Percentiles rank a stretch among this genome's conserved stretches.
These are phyloP conservation scores for Phytopythium litorale DNA, from an alignment of 352 stramenopile genomes.

Conservation along the genomic window DNA sequence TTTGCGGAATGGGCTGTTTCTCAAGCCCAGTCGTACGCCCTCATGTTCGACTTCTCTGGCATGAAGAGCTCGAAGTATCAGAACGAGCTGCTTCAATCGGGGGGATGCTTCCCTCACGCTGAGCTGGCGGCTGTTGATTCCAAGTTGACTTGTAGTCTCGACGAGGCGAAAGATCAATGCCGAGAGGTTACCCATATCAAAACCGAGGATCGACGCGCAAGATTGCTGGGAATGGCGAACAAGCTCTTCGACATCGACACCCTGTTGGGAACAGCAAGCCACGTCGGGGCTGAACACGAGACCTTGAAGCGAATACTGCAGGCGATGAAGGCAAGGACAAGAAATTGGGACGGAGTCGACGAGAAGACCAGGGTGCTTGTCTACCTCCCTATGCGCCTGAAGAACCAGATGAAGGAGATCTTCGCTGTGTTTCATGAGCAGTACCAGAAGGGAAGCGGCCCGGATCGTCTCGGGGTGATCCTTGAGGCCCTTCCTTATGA, in stretches of 20 bases:
- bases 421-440: slow-evolving; percentile 13
- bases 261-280: slow-evolving; percentile 12
- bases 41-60: neutral
- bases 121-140: slow-evolving; percentile 20
- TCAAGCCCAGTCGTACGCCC: neutral
- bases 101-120: neutral
- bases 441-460: neutral
- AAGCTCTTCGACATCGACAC: slow-evolving; percentile 34
- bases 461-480: neutral
- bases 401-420: slow-evolving; percentile 23
- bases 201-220: slow-evolving; percentile 18
- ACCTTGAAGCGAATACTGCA: slow-evolving; percentile 4
- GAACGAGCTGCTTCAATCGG: neutral
- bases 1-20: slow-evolving; percentile 9
- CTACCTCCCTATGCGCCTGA: slow-evolving; percentile 19
- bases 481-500: neutral
- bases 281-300: neutral
- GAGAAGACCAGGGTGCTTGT: slow-evolving; percentile 9
- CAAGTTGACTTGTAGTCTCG: slow-evolving; percentile 18
- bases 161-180: slow-evolving; percentile 10
- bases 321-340: slow-evolving; percentile 9
- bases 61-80: neutral
- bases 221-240: slow-evolving; percentile 11
- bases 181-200: slow-evolving; percentile 16
- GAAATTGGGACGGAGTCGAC: slow-evolving; percentile 20